A percentile compares a stretch with the other conserved stretches of the same genome.
Evolutionary conservation across 371 early-diverging fungal genomes (phyloP).

Genomic region (Encephalitozoon cuniculi): DNA sequence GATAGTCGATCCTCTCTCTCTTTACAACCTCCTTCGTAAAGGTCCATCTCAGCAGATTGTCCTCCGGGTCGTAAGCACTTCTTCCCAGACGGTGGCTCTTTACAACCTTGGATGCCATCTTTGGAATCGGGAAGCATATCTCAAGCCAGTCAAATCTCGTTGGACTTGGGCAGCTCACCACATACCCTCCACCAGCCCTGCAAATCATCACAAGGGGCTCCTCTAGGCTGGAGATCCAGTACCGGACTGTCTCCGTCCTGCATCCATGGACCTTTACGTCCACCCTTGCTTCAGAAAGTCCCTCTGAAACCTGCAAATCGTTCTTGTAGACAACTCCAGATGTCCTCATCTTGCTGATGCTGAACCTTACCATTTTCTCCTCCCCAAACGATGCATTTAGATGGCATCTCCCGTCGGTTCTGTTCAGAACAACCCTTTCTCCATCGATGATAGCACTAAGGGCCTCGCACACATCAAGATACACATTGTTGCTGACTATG

Average conservation of each 20-base stretch:
- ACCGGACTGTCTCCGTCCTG: not conserved
- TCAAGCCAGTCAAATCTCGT: constrained; percentile 1
- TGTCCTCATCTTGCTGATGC: not conserved
- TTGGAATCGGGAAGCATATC: not conserved
- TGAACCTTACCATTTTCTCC: not conserved
- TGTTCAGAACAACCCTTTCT: not conserved
- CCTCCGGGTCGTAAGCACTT: not conserved
- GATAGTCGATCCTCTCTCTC: not conserved
- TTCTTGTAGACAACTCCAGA: not conserved
- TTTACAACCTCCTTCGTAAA: not conserved
- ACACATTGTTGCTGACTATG: constrained; percentile 1
- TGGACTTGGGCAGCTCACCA: not conserved
- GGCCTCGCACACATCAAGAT: constrained; percentile 20
- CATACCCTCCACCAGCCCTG: not conserved
- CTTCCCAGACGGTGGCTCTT: not conserved
- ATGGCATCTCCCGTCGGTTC: not conserved
- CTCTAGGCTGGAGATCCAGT: not conserved
- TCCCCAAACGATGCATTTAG: not conserved
- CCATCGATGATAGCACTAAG: not conserved
- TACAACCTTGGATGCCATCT: constrained; percentile 5
- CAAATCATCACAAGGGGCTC: not conserved
- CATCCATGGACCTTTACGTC: not conserved
- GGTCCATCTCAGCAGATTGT: not conserved
- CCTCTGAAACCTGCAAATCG: not conserved
- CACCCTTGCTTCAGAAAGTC: not conserved